Conservation (phyloP, 176 grass and related monocot species). For the Raddia guianensis region DNA sequence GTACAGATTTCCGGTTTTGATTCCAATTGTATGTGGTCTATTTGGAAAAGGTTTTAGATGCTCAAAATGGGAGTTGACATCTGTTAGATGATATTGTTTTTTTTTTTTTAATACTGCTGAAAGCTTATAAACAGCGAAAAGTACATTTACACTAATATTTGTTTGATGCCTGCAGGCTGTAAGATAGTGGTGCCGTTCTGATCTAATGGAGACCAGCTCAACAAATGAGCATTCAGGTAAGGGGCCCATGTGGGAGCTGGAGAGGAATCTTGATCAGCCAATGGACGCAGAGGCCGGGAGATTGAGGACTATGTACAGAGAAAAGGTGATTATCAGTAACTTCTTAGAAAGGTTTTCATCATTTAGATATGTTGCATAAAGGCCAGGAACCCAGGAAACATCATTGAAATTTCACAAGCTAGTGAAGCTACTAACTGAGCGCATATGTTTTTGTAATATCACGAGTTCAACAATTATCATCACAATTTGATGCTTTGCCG, state of each 20-base stretch:
- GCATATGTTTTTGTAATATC: background rate
- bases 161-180: slow-evolving; percentile 34
- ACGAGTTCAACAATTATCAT: background rate
- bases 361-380: background rate
- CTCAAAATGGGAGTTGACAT: background rate
- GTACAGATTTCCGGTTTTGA: background rate
- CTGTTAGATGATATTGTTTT: background rate
- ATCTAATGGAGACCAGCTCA: slow-evolving; percentile 58
- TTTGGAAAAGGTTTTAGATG: background rate
- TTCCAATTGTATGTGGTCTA: background rate
- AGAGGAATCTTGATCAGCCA: slow-evolving; percentile 81
- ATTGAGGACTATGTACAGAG: slow-evolving; percentile 69
- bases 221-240: slow-evolving; percentile 47
- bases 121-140: no score
- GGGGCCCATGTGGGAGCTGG: slow-evolving; percentile 84
- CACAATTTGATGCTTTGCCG: background rate
- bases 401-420: background rate
- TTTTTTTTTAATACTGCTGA: no score
- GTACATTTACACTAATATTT: slow-evolving; percentile 21
- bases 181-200: background rate
- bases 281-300: slow-evolving; percentile 82
- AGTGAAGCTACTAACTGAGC: background rate
- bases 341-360: background rate
- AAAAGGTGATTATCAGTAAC: slow-evolving; percentile 66
- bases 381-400: background rate